A percentile compares a stretch with the other conserved stretches of the same genome.
These are phyloP conservation scores for Penicillium pulvis DNA, from an alignment of 495 filamentous ascomycete species.

Conservation along the genomic window DNA sequence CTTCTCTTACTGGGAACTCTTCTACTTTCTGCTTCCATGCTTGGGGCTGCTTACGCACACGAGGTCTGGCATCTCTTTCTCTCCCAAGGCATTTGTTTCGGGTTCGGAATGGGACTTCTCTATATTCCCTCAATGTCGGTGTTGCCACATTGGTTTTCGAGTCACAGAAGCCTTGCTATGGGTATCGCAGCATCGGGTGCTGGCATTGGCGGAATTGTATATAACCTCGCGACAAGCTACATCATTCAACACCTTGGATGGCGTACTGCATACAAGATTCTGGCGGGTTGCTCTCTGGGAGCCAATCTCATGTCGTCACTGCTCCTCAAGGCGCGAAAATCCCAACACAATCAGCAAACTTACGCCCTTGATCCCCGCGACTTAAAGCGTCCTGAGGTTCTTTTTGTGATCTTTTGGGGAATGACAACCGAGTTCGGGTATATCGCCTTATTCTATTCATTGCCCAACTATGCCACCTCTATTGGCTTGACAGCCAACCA, in stretches of 20 bases:
- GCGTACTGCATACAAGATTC: constrained; percentile 68
- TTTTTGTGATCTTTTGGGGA: constrained; percentile 63
- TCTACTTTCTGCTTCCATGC: constrained; percentile 40
- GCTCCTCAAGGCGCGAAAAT: constrained; percentile 65
- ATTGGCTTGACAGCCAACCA: constrained; percentile 65
- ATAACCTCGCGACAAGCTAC: constrained; percentile 42
- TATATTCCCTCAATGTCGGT: constrained; percentile 49
- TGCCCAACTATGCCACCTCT: constrained; percentile 66
- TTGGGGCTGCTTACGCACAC: constrained; percentile 49
- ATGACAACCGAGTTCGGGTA: constrained; percentile 71
- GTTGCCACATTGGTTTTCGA: constrained; percentile 56
- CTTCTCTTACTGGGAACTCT: constrained; percentile 44
- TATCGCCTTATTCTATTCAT: constrained; percentile 69
- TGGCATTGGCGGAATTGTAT: constrained; percentile 54
- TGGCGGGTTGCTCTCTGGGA: constrained; percentile 60
- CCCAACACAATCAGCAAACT: constrained; percentile 52
- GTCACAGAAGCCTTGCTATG: constrained; percentile 48
- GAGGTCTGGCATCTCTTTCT: constrained; percentile 56
- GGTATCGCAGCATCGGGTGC: constrained; percentile 51
- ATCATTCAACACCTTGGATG: constrained; percentile 43
- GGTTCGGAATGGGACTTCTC: constrained; percentile 54
- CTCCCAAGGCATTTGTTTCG: constrained; percentile 51
- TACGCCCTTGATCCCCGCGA: constrained; percentile 58
- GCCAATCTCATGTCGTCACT: constrained; percentile 60
- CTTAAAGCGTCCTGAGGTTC: constrained; percentile 56